Conservation (phyloP, 2,329 filamentous ascomycete species). For the Endocalyx cinctus region DNA sequence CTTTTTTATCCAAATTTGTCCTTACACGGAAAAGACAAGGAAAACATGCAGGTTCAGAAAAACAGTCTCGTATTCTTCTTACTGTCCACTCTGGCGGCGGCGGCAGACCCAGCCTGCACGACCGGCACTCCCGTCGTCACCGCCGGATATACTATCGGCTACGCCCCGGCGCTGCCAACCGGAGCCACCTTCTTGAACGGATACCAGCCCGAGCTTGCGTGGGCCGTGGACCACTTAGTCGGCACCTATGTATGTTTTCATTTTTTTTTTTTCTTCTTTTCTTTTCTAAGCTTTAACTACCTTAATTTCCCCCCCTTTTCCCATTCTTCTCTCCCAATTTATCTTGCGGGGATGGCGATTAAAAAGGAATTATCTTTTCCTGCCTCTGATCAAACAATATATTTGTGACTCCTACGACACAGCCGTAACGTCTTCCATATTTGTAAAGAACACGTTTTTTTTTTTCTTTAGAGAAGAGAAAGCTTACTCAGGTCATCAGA, state of each 20-base stretch:
- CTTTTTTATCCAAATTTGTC: neutral
- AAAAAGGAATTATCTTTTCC: too few relatives aligned
- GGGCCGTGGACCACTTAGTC: slow-evolving; percentile 18
- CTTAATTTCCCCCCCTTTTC: too few relatives aligned
- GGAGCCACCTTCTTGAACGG: slow-evolving; percentile 8
- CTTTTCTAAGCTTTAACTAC: too few relatives aligned
- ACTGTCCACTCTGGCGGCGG: slow-evolving; percentile 2
- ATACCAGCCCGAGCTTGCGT: slow-evolving; percentile 22
- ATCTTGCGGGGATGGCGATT: too few relatives aligned
- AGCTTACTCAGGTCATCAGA: too few relatives aligned
- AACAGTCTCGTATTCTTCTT: slow-evolving; percentile 1
- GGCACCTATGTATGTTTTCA: neutral
- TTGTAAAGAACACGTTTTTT: neutral
- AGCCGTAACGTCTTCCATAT: neutral
- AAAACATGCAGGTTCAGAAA: neutral
- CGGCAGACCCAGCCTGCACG: slow-evolving; percentile 15
- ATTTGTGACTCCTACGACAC: neutral
- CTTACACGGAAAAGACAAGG: neutral
- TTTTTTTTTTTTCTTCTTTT: slow-evolving; percentile 1
- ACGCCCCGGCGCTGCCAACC: slow-evolving; percentile 18
- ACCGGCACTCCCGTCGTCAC: slow-evolving; percentile 20
- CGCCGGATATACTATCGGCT: slow-evolving; percentile 26
- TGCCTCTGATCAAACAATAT: neutral
- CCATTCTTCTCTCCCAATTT: neutral
- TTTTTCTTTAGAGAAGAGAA: neutral